Conservation (phyloP, 306 rosid genomes). For the Quillaja saponaria region DNA sequence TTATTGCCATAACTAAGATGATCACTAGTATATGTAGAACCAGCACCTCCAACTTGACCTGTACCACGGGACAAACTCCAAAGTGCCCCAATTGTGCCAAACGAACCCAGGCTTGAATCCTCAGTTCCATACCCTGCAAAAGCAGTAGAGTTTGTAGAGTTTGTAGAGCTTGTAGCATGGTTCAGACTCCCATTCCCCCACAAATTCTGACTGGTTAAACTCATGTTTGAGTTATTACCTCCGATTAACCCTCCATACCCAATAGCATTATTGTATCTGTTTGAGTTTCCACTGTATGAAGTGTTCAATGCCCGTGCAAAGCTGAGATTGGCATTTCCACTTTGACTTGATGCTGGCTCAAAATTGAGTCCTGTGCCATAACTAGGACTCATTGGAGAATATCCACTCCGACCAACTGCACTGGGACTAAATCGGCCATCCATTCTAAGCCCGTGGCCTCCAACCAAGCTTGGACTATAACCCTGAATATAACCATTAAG, state of each 20-base stretch:
- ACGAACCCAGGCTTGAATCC: conserved; percentile 51
- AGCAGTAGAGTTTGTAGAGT: conserved; percentile 36
- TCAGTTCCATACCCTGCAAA: conserved; percentile 51
- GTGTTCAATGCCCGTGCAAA: conserved; percentile 41
- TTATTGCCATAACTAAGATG: conserved; percentile 48
- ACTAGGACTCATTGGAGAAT: conserved; percentile 46
- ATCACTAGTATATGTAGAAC: conserved; percentile 50
- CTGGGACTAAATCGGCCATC: conserved; percentile 49
- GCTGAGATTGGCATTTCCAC: conserved; percentile 43
- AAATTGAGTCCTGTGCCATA: conserved; percentile 49
- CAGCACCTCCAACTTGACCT: conserved; percentile 51
- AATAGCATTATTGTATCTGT: conserved; percentile 41
- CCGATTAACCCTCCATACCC: conserved; percentile 34
- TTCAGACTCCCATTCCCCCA: conserved; percentile 47
- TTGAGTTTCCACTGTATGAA: conserved; percentile 45
- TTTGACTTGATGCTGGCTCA: conserved; percentile 46
- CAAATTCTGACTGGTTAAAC: conserved; percentile 39
- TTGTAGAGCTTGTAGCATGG: conserved; percentile 36
- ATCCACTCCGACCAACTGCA: conserved; percentile 47
- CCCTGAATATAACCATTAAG: conserved; percentile 51
- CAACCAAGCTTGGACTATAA: conserved; percentile 44
- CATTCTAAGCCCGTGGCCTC: conserved; percentile 46
- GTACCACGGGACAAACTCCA: conserved; percentile 60
- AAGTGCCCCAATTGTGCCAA: conserved; percentile 53
- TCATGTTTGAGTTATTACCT: conserved; percentile 36